A percentile compares a stretch with the other conserved stretches of the same genome.
Evolutionary conservation across 805 yeast species (phyloP).

Genomic region (Yamadazyma kitorensis): DNA sequence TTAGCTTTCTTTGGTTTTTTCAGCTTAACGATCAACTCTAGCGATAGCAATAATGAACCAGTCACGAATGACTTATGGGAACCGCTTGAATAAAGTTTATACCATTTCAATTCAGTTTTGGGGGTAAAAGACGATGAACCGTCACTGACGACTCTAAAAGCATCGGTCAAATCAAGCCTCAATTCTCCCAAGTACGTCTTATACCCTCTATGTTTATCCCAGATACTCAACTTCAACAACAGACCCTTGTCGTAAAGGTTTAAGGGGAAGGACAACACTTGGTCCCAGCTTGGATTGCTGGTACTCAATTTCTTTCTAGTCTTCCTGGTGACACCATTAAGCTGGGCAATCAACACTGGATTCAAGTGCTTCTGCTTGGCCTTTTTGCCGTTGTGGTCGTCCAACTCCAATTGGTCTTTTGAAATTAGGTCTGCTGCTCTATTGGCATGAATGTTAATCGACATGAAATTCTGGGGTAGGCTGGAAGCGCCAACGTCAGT

Average conservation of each 20-base stretch:
- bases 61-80: slow-evolving; percentile 43
- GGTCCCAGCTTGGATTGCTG: slow-evolving; percentile 41
- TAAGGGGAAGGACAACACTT: slow-evolving; percentile 29
- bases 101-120: slow-evolving; percentile 41
- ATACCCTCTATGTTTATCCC: slow-evolving; percentile 39
- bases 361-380: slow-evolving; percentile 17
- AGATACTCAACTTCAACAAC: slow-evolving; percentile 30
- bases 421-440: slow-evolving; percentile 39
- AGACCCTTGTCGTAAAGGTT: slow-evolving; percentile 25
- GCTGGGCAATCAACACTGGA: slow-evolving; percentile 35
- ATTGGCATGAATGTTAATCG: slow-evolving; percentile 30
- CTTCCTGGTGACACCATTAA: slow-evolving; percentile 27
- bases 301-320: slow-evolving; percentile 32
- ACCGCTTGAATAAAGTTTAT: slow-evolving; percentile 39
- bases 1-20: neutral
- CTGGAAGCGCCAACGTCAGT: too few species aligned
- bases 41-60: slow-evolving; percentile 44
- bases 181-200: slow-evolving; percentile 41
- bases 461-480: too few species aligned
- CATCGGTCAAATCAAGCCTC: slow-evolving; percentile 26
- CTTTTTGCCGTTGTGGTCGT: slow-evolving; percentile 1
- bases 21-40: slow-evolving; percentile 29
- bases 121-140: slow-evolving; percentile 8
- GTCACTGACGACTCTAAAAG: slow-evolving; percentile 20
- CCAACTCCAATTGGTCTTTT: slow-evolving; percentile 7